Percentiles rank a stretch among this genome's conserved stretches.
These are phyloP conservation scores for Geotrichum candidum DNA, from an alignment of 1,139 yeast species.

Conservation along the genomic window DNA sequence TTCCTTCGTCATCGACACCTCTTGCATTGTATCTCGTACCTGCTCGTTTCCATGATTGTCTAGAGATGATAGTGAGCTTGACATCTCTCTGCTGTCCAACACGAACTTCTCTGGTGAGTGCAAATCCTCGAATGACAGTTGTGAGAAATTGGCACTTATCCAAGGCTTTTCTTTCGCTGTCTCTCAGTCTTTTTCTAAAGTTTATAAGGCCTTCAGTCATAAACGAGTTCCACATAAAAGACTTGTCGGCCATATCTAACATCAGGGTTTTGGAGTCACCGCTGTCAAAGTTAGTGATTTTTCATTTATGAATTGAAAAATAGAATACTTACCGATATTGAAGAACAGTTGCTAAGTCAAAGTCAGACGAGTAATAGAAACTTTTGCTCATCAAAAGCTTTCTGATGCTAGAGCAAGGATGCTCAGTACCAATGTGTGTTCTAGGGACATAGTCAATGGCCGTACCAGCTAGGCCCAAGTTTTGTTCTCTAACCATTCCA, in stretches of 20 bases:
- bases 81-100: conserved; percentile 42
- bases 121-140: conserved; percentile 91
- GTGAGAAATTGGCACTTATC: conserved; percentile 79
- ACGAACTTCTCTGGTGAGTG: conserved; percentile 59
- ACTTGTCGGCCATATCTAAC: conserved; percentile 47
- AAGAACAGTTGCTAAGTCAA: conserved; percentile 77
- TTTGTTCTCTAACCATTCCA: conserved; percentile 49
- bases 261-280: conserved; percentile 38
- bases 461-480: conserved; percentile 22
- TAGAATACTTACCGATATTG: conserved; percentile 43
- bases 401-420: conserved; percentile 77
- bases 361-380: conserved; percentile 86
- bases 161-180: conserved; percentile 49
- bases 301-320: conserved; percentile 13
- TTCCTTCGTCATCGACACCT: conserved; percentile 92
- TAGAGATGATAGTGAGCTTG: conserved; percentile 68
- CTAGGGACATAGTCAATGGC: conserved; percentile 23
- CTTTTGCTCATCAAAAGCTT: conserved; percentile 73
- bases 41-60: conserved; percentile 93
- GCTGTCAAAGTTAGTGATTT: conserved; percentile 43
- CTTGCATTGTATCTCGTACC: conserved; percentile 92
- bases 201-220: conserved; percentile 77
- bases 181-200: conserved; percentile 66
- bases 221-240: conserved; percentile 95
- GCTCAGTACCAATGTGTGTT: conserved; percentile 40